Percentiles rank a stretch among this genome's conserved stretches.
These are phyloP conservation scores for Collybia sp. DNA, from an alignment of 768 basidiomycete species.

Conservation along the genomic window DNA sequence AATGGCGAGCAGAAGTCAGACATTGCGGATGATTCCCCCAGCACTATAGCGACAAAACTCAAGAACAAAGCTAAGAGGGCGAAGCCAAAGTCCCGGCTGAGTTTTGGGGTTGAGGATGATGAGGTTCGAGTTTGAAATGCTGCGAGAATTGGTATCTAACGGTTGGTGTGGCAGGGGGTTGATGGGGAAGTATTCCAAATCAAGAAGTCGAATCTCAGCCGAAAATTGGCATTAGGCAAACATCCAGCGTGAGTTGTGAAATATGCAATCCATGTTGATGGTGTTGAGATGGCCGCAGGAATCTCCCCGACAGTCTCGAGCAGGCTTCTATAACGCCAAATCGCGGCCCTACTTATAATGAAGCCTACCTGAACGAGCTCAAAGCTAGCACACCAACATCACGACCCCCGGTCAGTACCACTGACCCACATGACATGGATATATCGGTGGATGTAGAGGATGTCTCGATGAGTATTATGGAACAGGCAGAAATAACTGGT, in stretches of 20 bases:
- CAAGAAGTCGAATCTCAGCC: conserved; percentile 77
- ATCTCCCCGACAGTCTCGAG: conserved; percentile 31
- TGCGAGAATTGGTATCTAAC: conserved; percentile 20
- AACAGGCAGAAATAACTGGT: conserved; percentile 25
- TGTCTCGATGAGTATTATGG: conserved; percentile 26
- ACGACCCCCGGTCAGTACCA: conserved; percentile 33
- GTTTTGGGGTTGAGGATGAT: conserved; percentile 66
- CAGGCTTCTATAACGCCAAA: conserved; percentile 51
- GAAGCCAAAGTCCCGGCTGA: conserved; percentile 63
- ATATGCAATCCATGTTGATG: no score
- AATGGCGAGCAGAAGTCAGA: conserved; percentile 19
- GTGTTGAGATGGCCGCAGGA: no score
- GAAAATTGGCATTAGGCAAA: conserved; percentile 53
- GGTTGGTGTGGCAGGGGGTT: conserved; percentile 35
- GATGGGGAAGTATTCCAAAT: conserved; percentile 68
- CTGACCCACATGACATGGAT: conserved; percentile 46
- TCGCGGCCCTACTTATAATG: conserved; percentile 62
- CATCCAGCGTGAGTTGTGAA: conserved; percentile 41
- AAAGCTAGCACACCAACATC: conserved; percentile 70
- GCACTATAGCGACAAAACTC: conserved; percentile 56
- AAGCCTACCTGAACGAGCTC: conserved; percentile 69
- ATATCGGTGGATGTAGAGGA: conserved; percentile 45
- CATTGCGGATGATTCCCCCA: conserved; percentile 47
- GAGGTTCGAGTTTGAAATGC: conserved; percentile 43
- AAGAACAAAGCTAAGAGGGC: conserved; percentile 69